Evolutionary conservation across 129 eudicot species (phyloP), one percentile per base, ranked within the genome.

Genomic region (Gnaphalium uliginosum): DNA sequence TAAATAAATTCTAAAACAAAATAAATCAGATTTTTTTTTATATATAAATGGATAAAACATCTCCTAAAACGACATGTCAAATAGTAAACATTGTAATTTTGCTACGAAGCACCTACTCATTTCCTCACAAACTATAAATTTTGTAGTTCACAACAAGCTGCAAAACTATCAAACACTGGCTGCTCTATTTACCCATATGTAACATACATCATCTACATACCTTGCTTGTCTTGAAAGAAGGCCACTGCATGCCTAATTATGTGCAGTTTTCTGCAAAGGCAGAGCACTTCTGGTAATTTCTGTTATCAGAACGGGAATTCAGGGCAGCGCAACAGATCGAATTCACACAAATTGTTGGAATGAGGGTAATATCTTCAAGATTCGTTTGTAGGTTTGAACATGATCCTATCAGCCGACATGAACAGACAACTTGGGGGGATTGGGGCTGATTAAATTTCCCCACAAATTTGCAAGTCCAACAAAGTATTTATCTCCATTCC

Each of bases 391-490:
- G 75, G 51, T 24, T 30, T 22, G 46, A 8, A 22, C 4, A 41
- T 51, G 41, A 76, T 64, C 43, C 43, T 29, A 61, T 87, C 86
- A 85, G 76, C 90, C 83, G 57, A 74, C 76, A 17, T 53, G 72
- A 53, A 89, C 46, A 53, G 93, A 86, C 73, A 87, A 72, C 51
- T 76, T 78, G 33, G 97, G 97, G 79, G 93, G 96, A 50, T 84
- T 80, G 22, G 61, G 46, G 72, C 93, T 92, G 25, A 92, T 79
- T 63, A 92, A 75, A 87, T 92, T 89, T 11, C 88, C 96, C 97
- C 97, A 92, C 61, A 89, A 73, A 79, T 92, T 92, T 30, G 97
- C 97, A 26, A 89, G 79, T 18, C 81, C 72, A 8, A 92, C 81
- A 66, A 89, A 86, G 81, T 82, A 92, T 30, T 78, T 64, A 53